Conservation (phyloP, 768 basidiomycete species). For the Pleurotus citrinopileatus region DNA sequence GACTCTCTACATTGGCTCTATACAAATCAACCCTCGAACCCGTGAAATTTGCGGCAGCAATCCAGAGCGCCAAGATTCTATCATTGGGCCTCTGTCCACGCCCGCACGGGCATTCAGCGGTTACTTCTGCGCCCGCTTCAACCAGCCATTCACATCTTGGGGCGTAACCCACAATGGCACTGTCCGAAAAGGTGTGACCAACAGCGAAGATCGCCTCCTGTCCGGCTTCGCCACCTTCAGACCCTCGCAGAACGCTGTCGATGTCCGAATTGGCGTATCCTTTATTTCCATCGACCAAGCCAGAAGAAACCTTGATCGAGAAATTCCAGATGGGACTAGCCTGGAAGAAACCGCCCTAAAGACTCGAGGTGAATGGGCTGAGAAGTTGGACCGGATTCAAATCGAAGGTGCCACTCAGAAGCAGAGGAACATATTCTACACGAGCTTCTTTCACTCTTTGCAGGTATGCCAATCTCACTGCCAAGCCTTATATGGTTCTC, state of each 20-base stretch:
- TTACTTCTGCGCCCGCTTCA: slow-evolving; percentile 62
- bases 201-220: slow-evolving; percentile 40
- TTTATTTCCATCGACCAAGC: slow-evolving; percentile 75
- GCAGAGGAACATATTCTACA: slow-evolving; percentile 53
- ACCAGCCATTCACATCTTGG: slow-evolving; percentile 37
- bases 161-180: slow-evolving; percentile 51
- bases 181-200: slow-evolving; percentile 22
- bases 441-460: slow-evolving; percentile 60
- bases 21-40: slow-evolving; percentile 38
- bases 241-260: slow-evolving; percentile 28
- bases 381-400: slow-evolving; percentile 51
- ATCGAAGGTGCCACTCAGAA: slow-evolving; percentile 46
- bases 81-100: slow-evolving; percentile 56
- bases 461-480: slow-evolving; percentile 33
- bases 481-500: no score
- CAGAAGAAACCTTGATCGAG: slow-evolving; percentile 44
- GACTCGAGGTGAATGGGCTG: slow-evolving; percentile 53
- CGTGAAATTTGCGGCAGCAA: slow-evolving; percentile 62
- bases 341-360: slow-evolving; percentile 49
- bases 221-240: slow-evolving; percentile 52
- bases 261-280: slow-evolving; percentile 65
- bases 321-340: slow-evolving; percentile 41
- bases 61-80: slow-evolving; percentile 68
- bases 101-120: slow-evolving; percentile 42
- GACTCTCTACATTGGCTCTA: slow-evolving; percentile 52